Percentiles rank a stretch among this genome's conserved stretches.
Evolutionary conservation across 2,329 filamentous ascomycete species (phyloP).

Genomic region (Fusarium fujikuroi): DNA sequence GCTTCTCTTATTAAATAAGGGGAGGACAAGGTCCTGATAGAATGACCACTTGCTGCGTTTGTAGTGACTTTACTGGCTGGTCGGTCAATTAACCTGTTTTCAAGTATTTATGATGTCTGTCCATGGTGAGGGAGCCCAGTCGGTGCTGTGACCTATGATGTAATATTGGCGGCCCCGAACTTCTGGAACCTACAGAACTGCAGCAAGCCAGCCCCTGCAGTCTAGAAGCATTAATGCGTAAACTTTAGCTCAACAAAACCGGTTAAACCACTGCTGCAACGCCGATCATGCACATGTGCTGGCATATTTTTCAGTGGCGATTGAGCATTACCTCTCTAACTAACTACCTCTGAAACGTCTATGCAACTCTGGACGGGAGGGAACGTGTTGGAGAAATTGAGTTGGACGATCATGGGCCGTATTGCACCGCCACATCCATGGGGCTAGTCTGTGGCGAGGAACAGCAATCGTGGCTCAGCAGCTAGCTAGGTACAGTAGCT

Average conservation of each 20-base stretch:
- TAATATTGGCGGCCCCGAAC: conserved; percentile 34
- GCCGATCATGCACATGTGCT: conserved; percentile 29
- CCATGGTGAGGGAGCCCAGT: conserved; percentile 35
- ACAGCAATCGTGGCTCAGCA: conserved; percentile 19
- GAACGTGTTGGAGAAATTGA: conserved; percentile 11
- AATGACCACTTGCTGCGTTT: conserved; percentile 2
- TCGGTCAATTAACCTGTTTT: conserved; percentile 37
- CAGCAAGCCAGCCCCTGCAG: not conserved
- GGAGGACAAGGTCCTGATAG: not conserved
- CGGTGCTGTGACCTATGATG: conserved; percentile 38
- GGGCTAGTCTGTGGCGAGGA: conserved; percentile 21
- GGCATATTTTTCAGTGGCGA: conserved; percentile 27
- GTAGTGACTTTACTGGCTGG: not conserved
- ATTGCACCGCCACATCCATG: conserved; percentile 35
- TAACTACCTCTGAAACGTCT: conserved; percentile 14
- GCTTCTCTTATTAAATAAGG: conserved; percentile 10
- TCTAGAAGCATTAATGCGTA: conserved; percentile 11
- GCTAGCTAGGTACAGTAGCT: not conserved
- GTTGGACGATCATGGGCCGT: not conserved
- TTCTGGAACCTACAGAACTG: conserved; percentile 27
- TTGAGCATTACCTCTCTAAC: not conserved
- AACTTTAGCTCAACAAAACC: conserved; percentile 14
- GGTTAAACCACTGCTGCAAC: conserved; percentile 21
- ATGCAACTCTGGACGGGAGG: conserved; percentile 13
- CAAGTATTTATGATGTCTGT: conserved; percentile 22